Base-by-base conservation (phyloP, 768 basidiomycete species). In the Thelephora aurantiotincta region DNA sequence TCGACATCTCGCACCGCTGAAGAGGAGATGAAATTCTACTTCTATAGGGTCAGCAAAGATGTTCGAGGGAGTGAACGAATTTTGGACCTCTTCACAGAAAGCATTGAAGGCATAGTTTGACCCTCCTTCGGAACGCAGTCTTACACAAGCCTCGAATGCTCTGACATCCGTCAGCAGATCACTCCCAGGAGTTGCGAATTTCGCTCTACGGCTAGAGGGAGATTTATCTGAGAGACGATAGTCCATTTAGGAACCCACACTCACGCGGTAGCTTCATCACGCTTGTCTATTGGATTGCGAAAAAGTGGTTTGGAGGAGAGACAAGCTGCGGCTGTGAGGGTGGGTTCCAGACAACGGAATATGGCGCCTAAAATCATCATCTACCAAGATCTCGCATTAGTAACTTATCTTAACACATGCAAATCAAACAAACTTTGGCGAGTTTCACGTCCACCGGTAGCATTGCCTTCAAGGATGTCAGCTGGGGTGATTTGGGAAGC, bases 271-370 rank as follows among this genome's bases (percentile, higher is more conserved):
- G 85, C 81, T 54, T 88, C 87, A 13, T 94, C 84, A 4, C 89
- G 73, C 59, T 82, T 82, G 23, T 93, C 90, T 61, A 84, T 70
- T 0, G 91, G 88, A 51, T 65, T 86, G 11, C 78, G 54, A 63
- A 96, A 97, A 43, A 97, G 62, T 0, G 92, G 82, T 57, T 93
- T 97, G 3, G 83, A 85, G 2, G 91, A 93, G 33, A 97, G 64
- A 50, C 77, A 70, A 14, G 91, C 89, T 0, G 80, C 83, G 33
- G 93, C 74, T 1, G 87, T 90, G 26, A 93, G 68, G 11, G 88
- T 70, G 2, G 89, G 87, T 47, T 77, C 80, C 7, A 94, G 64
- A 54, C 90, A 93, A 53, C 74, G 74, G 66, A 97, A 92, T 42
- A 93, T 73, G 5, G 80, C 74, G 0, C 77, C 90, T 0, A 96